These are phyloP conservation scores for Microsporum canis DNA, from an alignment of 2,329 filamentous ascomycete genomes.

Conservation along the genomic window DNA sequence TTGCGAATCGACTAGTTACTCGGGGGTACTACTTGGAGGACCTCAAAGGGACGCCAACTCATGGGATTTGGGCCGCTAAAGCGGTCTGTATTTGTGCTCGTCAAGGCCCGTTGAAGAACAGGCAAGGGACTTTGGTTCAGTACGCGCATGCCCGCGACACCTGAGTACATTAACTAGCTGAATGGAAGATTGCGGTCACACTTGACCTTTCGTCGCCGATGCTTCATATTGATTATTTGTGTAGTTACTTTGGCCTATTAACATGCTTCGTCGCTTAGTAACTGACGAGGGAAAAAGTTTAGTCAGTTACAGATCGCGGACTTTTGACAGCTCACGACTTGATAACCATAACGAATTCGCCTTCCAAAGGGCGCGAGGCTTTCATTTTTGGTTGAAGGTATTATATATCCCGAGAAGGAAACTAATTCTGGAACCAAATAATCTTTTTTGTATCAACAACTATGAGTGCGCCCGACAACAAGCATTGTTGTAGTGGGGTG, in stretches of 20 bases:
- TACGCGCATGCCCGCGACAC: too few species aligned
- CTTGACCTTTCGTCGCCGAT: too few species aligned
- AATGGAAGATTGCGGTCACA: too few species aligned
- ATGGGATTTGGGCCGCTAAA: too few species aligned
- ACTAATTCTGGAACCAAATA: neutral
- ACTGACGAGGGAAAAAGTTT: neutral
- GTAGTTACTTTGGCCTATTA: neutral
- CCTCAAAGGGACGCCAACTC: too few species aligned
- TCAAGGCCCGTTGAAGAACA: too few species aligned
- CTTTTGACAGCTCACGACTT: neutral
- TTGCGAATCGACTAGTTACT: too few species aligned
- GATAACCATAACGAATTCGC: neutral
- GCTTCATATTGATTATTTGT: neutral
- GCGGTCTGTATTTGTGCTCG: too few species aligned
- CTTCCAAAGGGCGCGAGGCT: neutral
- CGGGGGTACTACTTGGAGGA: too few species aligned
- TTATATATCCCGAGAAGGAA: neutral
- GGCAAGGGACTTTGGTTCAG: too few species aligned
- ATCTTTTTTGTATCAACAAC: neutral
- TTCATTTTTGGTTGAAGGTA: neutral
- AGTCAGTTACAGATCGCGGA: neutral
- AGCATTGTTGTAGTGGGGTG: constrained; percentile 62
- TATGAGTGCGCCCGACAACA: neutral
- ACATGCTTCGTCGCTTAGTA: neutral
- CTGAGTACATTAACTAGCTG: too few species aligned